Base-by-base conservation (phyloP, 2,329 filamentous ascomycete species). In the Microsporum ferrugineum region DNA sequence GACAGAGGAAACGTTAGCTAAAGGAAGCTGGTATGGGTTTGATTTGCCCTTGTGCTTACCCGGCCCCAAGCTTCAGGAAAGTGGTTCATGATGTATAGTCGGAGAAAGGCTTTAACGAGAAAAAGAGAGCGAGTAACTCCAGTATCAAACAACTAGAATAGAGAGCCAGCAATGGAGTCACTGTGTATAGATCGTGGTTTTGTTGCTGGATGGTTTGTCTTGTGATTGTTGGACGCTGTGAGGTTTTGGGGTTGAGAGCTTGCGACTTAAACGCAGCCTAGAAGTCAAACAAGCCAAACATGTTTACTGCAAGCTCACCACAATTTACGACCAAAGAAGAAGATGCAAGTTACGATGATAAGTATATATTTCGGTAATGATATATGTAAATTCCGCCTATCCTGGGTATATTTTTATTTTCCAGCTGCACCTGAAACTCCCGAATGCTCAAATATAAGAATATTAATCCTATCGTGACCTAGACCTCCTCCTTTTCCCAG, bases 21-120 rank as follows among this genome's bases (percentile, higher is more conserved):
- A 43, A 64, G 68, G 63, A 71, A 68, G 68, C 51, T 53, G 14
- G 17, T 49, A 23, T 17, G 23, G 55, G 39, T 17, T 31, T 17
- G 27, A 12, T 5, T 51, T 36, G 51, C 38, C 51, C 41, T 59
- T 23, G 41, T 36, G 57, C 57, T 59, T 49, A 59, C 57, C 39
- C 84, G 80, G 72, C 84, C 84, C 84, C 84, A 86, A 66, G 80
- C 81, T 77, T 84, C 80, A 62, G 84, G 84, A 68, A 82, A 79
- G 72, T 86, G 84, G 73, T 86, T 85, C 84, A 86, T 86, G 65
- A 60, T 77, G 72, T 60, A 64, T 29, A 29, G 51, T 7, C 7
- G 29, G 14, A 6, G 5, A 34, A 36, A 36, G 8, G 3, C 27
- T 55, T 36, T n/a, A 23, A 31, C 14, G 14, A 29, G 3, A 2